Evolutionary conservation across 1,284 basidiomycete genomes (phyloP).

Genomic region (Ustanciosporium gigantosporum): DNA sequence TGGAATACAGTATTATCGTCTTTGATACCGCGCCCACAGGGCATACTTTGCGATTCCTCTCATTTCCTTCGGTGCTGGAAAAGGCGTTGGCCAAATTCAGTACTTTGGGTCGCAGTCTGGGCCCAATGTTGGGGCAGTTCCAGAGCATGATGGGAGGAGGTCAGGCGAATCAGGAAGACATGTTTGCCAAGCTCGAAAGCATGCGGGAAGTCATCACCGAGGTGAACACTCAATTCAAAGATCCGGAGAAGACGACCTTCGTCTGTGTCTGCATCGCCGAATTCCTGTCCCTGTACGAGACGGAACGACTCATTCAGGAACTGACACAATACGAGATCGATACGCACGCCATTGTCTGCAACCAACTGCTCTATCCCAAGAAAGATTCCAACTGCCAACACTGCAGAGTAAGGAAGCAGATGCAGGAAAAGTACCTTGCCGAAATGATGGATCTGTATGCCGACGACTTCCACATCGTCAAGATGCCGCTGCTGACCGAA

Average conservation of each 20-base stretch:
- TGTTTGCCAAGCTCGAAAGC: constrained; percentile 95
- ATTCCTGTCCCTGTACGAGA: constrained; percentile 97
- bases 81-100: constrained; percentile 95
- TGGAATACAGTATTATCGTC: constrained; percentile 98
- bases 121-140: constrained; percentile 82
- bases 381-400: constrained; percentile 90
- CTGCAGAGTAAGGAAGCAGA: constrained; percentile 88
- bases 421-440: constrained; percentile 74
- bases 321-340: constrained; percentile 95
- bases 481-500: constrained; percentile 89
- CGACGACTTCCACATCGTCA: constrained; percentile 62
- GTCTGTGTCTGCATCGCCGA: constrained; percentile 98
- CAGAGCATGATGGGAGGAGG: constrained; percentile 86
- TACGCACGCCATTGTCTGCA: constrained; percentile 97
- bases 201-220: constrained; percentile 98
- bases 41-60: constrained; percentile 95
- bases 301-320: constrained; percentile 94
- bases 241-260: constrained; percentile 94
- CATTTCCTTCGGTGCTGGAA: constrained; percentile 95
- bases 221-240: constrained; percentile 98
- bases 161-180: constrained; percentile 69
- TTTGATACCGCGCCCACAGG: constrained; percentile 99
- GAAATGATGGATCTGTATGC: constrained; percentile 60
- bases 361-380: constrained; percentile 93
- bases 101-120: constrained; percentile 85